Evolutionary conservation across 2,329 filamentous ascomycete genomes (phyloP), one percentile per base, ranked within the genome.

Genomic region (Emmonsia crescens): DNA sequence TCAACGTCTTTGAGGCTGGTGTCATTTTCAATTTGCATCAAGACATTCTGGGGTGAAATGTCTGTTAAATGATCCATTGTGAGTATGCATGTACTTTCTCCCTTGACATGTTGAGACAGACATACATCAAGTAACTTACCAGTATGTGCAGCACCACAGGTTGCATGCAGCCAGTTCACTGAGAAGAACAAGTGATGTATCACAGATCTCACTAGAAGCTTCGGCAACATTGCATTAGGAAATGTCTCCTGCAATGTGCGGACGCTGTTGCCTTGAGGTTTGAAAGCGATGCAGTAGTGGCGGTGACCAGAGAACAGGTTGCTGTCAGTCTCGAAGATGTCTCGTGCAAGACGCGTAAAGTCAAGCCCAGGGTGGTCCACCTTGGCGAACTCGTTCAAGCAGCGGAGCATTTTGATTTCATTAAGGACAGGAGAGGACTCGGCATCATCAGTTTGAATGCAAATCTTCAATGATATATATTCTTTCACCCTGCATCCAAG

Each of bases 221-320:
- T 65, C 14, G 67, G 66, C n/a, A 71, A 24, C 16, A 62, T 63
- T 21, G 61, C 66, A 46, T 70, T 61, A 0, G 63, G 60, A 51
- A 68, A 68, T 14, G 57, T 60, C 33, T 65, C 61, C 52, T 68
- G 68, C 38, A 71, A 59, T 24, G 52, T 57, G 44, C 66, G 66
- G 57, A 70, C 29, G 60, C 69, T 69, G 33, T 60, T 51, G n/a
- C 69, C 67, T 52, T 71, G 67, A 16, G 68, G 66, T 38, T 67
- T 63, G 1, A 61, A 64, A 2, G 62, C 65, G 44, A 72, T 68
- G 56, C 70, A 72, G 24, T 69, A 65, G 63, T 71, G 68, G 8
- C 36, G 48, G n/a, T n/a, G n/a, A 10, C 62, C 64, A 10, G 4
- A 5, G n/a, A 19, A 1, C 5, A 21, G 29, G 29, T 52, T 44